These are phyloP conservation scores for Neonothopanus nambi DNA, from an alignment of 1,284 basidiomycete genomes.

Conservation along the genomic window DNA sequence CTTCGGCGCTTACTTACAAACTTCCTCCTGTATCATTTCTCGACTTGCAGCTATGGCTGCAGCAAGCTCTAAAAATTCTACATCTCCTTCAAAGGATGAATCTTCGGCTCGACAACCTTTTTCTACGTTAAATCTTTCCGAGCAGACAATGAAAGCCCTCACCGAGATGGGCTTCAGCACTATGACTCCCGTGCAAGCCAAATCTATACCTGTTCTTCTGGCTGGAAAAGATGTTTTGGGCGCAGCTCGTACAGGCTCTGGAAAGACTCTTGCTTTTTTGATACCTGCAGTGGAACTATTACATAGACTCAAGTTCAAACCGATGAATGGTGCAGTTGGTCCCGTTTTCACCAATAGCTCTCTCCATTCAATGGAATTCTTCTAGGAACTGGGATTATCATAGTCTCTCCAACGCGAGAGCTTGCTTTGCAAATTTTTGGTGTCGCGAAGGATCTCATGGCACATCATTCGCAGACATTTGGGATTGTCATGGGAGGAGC, in stretches of 20 bases:
- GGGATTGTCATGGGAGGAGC: slow-evolving; percentile 98
- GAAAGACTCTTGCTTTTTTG: slow-evolving; percentile 96
- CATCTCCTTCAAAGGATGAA: slow-evolving; percentile 37
- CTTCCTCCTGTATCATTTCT: slow-evolving; percentile 1
- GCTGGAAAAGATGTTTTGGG: slow-evolving; percentile 97
- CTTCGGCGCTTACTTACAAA: too few species aligned
- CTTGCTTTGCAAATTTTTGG: slow-evolving; percentile 98
- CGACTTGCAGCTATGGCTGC: background rate
- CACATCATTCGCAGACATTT: slow-evolving; percentile 94
- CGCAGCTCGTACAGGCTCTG: slow-evolving; percentile 95
- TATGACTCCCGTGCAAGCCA: slow-evolving; percentile 96
- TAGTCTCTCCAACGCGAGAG: slow-evolving; percentile 96
- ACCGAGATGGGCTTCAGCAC: slow-evolving; percentile 90
- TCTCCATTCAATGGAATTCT: background rate
- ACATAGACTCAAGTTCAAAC: slow-evolving; percentile 94
- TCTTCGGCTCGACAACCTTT: slow-evolving; percentile 59
- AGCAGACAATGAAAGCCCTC: slow-evolving; percentile 75
- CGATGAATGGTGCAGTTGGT: slow-evolving; percentile 78
- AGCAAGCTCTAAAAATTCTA: background rate
- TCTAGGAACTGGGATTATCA: slow-evolving; percentile 91
- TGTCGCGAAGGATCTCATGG: slow-evolving; percentile 96
- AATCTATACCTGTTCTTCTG: slow-evolving; percentile 93
- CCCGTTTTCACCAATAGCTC: slow-evolving; percentile 27
- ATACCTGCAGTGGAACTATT: slow-evolving; percentile 94
- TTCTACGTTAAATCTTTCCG: slow-evolving; percentile 79